These are phyloP conservation scores for Tritrichomonas foetus DNA, from an alignment of 208 protist species.

Conservation along the genomic window DNA sequence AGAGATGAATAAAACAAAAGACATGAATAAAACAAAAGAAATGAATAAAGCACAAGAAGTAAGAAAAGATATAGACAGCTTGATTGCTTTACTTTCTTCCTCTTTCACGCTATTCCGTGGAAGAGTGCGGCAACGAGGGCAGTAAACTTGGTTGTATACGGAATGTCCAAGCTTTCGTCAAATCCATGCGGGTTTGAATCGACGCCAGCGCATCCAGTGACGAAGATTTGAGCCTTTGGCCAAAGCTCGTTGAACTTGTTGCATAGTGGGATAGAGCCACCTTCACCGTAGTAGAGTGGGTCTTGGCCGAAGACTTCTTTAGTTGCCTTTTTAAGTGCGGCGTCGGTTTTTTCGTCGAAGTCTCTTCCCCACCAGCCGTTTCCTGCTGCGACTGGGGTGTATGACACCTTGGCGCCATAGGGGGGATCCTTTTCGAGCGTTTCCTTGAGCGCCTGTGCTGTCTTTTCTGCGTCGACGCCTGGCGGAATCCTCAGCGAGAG, in stretches of 20 bases:
- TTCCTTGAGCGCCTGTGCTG: slow-evolving; percentile 61
- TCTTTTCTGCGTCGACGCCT: slow-evolving; percentile 59
- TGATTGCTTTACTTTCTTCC: no score
- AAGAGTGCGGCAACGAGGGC: not conserved
- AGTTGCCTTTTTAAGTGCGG: not conserved
- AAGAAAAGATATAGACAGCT: no score
- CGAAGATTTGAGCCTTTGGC: slow-evolving; percentile 13
- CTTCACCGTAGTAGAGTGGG: slow-evolving; percentile 32
- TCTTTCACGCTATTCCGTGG: not conserved
- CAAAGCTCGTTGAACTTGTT: not conserved
- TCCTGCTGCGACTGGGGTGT: slow-evolving; percentile 60
- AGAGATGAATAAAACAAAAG: no score
- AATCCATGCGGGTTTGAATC: slow-evolving; percentile 29
- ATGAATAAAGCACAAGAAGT: no score
- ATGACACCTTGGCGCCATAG: slow-evolving; percentile 74
- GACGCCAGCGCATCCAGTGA: not conserved
- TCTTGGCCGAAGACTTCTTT: not conserved
- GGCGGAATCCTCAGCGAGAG: slow-evolving; percentile 81
- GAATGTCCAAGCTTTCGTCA: slow-evolving; percentile 1
- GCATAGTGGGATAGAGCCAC: slow-evolving; percentile 37
- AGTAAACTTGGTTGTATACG: slow-evolving; percentile 8
- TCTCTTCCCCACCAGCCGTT: slow-evolving; percentile 72
- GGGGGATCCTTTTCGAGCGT: slow-evolving; percentile 74
- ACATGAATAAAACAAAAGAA: no score
- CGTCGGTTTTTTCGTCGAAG: slow-evolving; percentile 69